These are phyloP conservation scores for Aechmea fasciata DNA, from an alignment of 176 grass and related monocot genomes.

Conservation along the genomic window DNA sequence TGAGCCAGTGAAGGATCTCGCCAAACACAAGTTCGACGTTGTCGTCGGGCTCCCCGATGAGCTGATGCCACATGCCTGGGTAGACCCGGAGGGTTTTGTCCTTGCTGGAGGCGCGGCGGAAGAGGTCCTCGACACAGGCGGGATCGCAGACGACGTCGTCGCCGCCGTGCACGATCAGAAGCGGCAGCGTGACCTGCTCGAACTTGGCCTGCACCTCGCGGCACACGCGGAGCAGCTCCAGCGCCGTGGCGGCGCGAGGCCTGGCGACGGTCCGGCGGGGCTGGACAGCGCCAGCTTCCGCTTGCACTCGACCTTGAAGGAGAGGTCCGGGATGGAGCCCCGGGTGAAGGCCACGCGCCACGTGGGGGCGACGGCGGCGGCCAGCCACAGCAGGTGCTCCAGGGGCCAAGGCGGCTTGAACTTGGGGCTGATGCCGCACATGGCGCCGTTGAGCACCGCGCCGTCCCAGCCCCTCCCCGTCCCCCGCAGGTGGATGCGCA, in stretches of 20 bases:
- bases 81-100: slow-evolving; percentile 72
- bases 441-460: slow-evolving; percentile 70
- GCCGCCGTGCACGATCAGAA: slow-evolving; percentile 67
- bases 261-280: slow-evolving; percentile 31
- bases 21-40: slow-evolving; percentile 65
- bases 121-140: slow-evolving; percentile 59
- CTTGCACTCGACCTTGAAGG: slow-evolving; percentile 85
- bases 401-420: slow-evolving; percentile 84
- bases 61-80: slow-evolving; percentile 87
- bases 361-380: slow-evolving; percentile 45
- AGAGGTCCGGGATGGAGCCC: slow-evolving; percentile 57
- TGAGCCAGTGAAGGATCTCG: slow-evolving; percentile 67
- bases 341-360: slow-evolving; percentile 63
- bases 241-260: slow-evolving; percentile 56
- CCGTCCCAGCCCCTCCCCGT: slow-evolving; percentile 41
- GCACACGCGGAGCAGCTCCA: slow-evolving; percentile 77
- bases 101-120: slow-evolving; percentile 38
- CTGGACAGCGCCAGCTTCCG: slow-evolving; percentile 42
- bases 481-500: slow-evolving; percentile 54
- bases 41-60: slow-evolving; percentile 78
- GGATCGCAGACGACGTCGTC: slow-evolving; percentile 72
- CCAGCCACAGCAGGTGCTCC: slow-evolving; percentile 51
- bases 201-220: slow-evolving; percentile 53
- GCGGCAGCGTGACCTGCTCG: slow-evolving; percentile 55
- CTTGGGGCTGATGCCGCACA: slow-evolving; percentile 78